Base-by-base conservation (phyloP, 73 alveolate genomes). In the Paramecium biaurelia region DNA sequence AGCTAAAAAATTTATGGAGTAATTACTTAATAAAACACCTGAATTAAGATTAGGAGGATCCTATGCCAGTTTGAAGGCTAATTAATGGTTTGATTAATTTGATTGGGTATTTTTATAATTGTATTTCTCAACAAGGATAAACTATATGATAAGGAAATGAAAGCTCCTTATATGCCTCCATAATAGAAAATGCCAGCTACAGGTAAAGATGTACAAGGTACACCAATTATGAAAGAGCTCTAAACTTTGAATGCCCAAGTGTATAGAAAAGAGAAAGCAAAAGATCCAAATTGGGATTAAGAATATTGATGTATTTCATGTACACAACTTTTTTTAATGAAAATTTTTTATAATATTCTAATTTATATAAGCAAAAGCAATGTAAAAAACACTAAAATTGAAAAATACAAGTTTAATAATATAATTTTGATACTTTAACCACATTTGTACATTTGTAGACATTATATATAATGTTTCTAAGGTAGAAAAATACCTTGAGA, bases 271-370 rank as follows among this genome's bases (percentile, higher is more conserved):
- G 94, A 89, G 42, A 89, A 89, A 24, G 94, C 92, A 12, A 89
- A 89, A 34, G 94, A 89, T 57, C 94, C 89, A 9, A 82, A 89
- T 68, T 89, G 94, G 94, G 94, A 89, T 72, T 70, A 82, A 89
- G 94, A 89, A 6, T 89, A 70, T 70, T 89, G 94, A 89, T 43
- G n/a, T 26, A 70, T 23, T 41, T 85, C 70, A 74, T 74, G 26
- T 7, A 53, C 58, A 47, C 18, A 53, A 53, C 47, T 67, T 67
- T 24, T 30, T 32, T 59, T 59, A n/a, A 59, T 59, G 58, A 47
- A 47, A 9, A 47, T 12, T 47, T 11, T 47, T 12, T 47, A 14
- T 15, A 47, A 47, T 47, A 47, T 47, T 15, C 58, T 47, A 47
- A 12, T 12, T 47, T 4, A 12, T 14, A 47, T 47, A 47, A 41